Conservation (phyloP, 345 rosid species). For the Orychophragmus violaceus region DNA sequence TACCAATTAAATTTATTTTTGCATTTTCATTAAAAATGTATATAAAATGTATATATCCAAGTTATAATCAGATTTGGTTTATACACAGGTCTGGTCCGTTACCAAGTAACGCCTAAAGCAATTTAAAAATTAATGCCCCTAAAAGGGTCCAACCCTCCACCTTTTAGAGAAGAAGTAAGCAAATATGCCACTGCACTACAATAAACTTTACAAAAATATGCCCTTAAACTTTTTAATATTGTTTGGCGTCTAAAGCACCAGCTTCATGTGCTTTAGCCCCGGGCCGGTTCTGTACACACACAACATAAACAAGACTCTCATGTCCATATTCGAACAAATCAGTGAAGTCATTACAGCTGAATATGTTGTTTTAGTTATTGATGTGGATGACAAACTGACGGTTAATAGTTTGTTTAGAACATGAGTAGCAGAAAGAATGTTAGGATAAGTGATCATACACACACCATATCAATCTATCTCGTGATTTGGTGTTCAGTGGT, state of each 20-base stretch:
- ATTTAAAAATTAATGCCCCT: too few species aligned
- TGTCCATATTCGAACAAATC: not conserved
- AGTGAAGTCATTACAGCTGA: not conserved
- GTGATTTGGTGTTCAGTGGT: conserved; percentile 20
- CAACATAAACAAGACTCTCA: too few species aligned
- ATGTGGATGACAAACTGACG: not conserved
- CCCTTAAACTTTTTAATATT: not conserved
- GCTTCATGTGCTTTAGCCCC: too few species aligned
- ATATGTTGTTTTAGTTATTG: not conserved
- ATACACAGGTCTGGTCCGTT: too few species aligned
- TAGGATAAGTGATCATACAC: conserved; percentile 22
- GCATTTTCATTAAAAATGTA: not conserved
- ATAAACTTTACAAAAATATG: not conserved
- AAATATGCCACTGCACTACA: not conserved
- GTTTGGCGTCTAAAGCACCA: too few species aligned
- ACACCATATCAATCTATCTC: conserved; percentile 4
- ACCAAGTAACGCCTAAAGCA: too few species aligned
- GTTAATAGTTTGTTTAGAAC: not conserved
- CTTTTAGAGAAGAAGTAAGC: too few species aligned
- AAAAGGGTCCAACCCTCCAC: too few species aligned
- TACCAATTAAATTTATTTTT: not conserved
- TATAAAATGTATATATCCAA: not conserved
- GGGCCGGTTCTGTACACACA: too few species aligned
- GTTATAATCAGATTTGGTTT: not conserved
- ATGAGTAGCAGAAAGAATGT: not conserved